Evolutionary conservation across 1,284 basidiomycete genomes (phyloP).

Genomic region (Lentinus polychrous): DNA sequence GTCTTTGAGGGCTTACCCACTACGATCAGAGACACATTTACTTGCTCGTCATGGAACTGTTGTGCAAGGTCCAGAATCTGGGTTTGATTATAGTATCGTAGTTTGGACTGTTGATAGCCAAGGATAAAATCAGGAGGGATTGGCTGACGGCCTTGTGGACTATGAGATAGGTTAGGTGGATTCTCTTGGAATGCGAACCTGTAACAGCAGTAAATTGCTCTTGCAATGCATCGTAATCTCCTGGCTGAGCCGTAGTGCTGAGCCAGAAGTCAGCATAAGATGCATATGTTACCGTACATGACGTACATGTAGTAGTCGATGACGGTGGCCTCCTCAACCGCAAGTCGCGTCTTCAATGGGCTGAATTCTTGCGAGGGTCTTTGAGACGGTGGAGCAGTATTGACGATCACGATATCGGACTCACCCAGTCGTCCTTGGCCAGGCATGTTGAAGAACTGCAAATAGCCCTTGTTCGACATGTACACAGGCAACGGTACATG

Average conservation of each 20-base stretch:
- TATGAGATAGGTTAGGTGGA: not conserved
- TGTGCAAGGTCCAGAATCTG: constrained; percentile 33
- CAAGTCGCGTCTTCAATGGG: constrained; percentile 29
- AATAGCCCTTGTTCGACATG: constrained; percentile 38
- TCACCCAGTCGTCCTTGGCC: constrained; percentile 32
- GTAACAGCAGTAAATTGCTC: constrained; percentile 34
- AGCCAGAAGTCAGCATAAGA: not conserved
- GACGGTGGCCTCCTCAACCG: constrained; percentile 30
- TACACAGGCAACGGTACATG: constrained; percentile 35
- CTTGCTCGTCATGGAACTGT: constrained; percentile 32
- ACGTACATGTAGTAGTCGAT: constrained; percentile 36
- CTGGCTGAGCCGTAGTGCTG: constrained; percentile 31
- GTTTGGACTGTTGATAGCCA: constrained; percentile 36
- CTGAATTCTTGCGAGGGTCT: constrained; percentile 35
- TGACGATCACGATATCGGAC: constrained; percentile 5
- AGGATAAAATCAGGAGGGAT: constrained; percentile 32
- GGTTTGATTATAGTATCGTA: constrained; percentile 34
- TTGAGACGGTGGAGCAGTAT: no score
- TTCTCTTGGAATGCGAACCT: constrained; percentile 15
- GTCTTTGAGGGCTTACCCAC: constrained; percentile 21
- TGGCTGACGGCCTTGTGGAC: constrained; percentile 28
- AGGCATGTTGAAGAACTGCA: constrained; percentile 36
- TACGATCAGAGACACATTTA: constrained; percentile 33
- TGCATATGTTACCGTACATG: not conserved
- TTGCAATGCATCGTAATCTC: constrained; percentile 34